Evolutionary conservation across 306 rosid genomes (phyloP).

Genomic region (Acmispon strigosus): DNA sequence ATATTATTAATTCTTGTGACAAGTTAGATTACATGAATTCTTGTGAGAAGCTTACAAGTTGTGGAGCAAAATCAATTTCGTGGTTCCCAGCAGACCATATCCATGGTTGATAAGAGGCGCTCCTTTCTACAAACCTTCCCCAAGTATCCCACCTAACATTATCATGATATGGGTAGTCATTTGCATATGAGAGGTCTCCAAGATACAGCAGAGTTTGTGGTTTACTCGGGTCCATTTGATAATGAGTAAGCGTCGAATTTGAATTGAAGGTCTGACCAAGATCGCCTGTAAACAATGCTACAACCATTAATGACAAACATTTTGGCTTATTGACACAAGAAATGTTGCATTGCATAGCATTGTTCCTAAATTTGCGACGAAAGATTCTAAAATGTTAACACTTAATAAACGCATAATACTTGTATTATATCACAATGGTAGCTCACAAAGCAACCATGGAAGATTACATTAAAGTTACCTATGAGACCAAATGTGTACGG

Average conservation of each 20-base stretch:
- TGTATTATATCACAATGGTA: too few species aligned
- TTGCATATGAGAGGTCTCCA: slow-evolving; percentile 80
- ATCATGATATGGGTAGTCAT: slow-evolving; percentile 48
- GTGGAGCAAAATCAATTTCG: slow-evolving; percentile 69
- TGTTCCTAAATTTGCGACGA: neutral
- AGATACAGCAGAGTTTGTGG: slow-evolving; percentile 52
- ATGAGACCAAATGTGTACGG: slow-evolving; percentile 91
- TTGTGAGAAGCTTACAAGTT: slow-evolving; percentile 45
- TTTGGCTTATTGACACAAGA: neutral
- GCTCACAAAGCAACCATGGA: too few species aligned
- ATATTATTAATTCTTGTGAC: neutral
- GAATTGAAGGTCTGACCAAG: slow-evolving; percentile 91
- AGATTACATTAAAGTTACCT: slow-evolving; percentile 29
- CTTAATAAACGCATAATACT: neutral
- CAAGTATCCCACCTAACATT: slow-evolving; percentile 71
- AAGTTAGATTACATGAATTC: neutral
- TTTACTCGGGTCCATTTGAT: slow-evolving; percentile 47
- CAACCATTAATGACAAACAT: neutral
- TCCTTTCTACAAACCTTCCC: slow-evolving; percentile 72
- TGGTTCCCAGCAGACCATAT: slow-evolving; percentile 95
- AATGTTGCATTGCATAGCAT: neutral
- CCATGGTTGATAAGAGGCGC: slow-evolving; percentile 82
- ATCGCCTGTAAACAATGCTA: slow-evolving; percentile 51
- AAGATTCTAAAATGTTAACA: neutral
- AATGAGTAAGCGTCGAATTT: slow-evolving; percentile 56